These are phyloP conservation scores for Zasmidium angulare DNA, from an alignment of 2,329 filamentous ascomycete genomes.

Conservation along the genomic window DNA sequence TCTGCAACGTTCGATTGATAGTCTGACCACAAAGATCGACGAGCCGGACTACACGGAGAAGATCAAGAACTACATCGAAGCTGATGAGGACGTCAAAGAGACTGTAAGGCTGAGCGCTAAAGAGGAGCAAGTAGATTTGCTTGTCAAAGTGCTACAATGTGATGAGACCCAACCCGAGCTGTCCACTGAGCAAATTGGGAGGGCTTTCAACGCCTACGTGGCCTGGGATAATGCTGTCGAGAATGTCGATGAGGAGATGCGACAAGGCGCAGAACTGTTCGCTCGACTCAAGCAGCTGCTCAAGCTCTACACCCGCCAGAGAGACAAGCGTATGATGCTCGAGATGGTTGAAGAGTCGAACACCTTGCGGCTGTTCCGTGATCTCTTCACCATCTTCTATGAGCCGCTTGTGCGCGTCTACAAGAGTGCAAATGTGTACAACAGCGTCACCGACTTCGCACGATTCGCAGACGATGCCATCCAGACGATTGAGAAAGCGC, in stretches of 20 bases:
- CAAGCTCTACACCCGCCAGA: slow-evolving; percentile 85
- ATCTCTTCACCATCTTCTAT: slow-evolving; percentile 98
- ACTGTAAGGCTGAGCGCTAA: slow-evolving; percentile 71
- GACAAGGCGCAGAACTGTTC: slow-evolving; percentile 86
- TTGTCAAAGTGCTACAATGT: slow-evolving; percentile 80
- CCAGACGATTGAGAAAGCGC: slow-evolving; percentile 67
- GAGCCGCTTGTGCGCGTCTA: slow-evolving; percentile 95
- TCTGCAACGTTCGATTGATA: slow-evolving; percentile 84
- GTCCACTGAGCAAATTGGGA: slow-evolving; percentile 71
- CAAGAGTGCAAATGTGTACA: slow-evolving; percentile 98
- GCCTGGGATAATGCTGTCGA: slow-evolving; percentile 95
- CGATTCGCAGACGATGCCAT: slow-evolving; percentile 92
- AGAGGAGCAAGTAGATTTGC: slow-evolving; percentile 74
- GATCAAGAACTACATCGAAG: slow-evolving; percentile 74
- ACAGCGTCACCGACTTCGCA: slow-evolving; percentile 93
- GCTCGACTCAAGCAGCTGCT: slow-evolving; percentile 92
- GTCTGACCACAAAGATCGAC: slow-evolving; percentile 72
- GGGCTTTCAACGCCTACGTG: slow-evolving; percentile 90
- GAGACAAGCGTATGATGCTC: slow-evolving; percentile 97
- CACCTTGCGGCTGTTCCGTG: slow-evolving; percentile 93
- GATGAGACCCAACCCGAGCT: slow-evolving; percentile 73
- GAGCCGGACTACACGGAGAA: slow-evolving; percentile 78
- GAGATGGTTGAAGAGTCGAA: slow-evolving; percentile 92
- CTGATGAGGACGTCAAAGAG: slow-evolving; percentile 72
- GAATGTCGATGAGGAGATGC: slow-evolving; percentile 83